Evolutionary conservation across 2,329 filamentous ascomycete species (phyloP).

Genomic region (Grosmannia clavigera): DNA sequence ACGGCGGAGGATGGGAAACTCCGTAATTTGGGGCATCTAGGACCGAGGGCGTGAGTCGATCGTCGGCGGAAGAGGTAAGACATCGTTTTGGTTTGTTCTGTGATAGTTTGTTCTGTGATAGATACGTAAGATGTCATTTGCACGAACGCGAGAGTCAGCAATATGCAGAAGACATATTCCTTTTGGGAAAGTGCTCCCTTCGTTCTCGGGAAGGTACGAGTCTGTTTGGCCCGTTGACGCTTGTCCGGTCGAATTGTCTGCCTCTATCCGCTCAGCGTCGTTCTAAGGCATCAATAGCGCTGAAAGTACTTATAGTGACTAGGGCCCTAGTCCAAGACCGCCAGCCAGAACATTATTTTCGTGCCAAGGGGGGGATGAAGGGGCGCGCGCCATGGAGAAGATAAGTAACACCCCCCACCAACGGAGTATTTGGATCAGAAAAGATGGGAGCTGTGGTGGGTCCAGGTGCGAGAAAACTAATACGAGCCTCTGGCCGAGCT

Average conservation of each 20-base stretch:
- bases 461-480: background rate
- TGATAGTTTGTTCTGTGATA: no score
- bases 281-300: background rate
- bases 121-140: no score
- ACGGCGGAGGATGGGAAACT: background rate
- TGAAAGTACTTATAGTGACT: background rate
- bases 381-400: background rate
- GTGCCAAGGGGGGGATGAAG: background rate
- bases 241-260: background rate
- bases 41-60: background rate
- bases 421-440: background rate
- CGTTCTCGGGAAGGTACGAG: background rate
- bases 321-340: background rate
- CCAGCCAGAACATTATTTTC: background rate
- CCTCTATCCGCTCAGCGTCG: background rate
- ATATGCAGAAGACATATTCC: no score
- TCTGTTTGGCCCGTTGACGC: background rate
- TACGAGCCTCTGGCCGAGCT: background rate
- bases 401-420: background rate
- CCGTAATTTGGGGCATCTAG: background rate
- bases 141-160: no score
- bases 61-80: no score
- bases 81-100: no score
- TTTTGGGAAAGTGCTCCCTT: background rate
- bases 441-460: background rate